Conservation (phyloP, 139 green algal species). For the Dunaliella sp. region DNA sequence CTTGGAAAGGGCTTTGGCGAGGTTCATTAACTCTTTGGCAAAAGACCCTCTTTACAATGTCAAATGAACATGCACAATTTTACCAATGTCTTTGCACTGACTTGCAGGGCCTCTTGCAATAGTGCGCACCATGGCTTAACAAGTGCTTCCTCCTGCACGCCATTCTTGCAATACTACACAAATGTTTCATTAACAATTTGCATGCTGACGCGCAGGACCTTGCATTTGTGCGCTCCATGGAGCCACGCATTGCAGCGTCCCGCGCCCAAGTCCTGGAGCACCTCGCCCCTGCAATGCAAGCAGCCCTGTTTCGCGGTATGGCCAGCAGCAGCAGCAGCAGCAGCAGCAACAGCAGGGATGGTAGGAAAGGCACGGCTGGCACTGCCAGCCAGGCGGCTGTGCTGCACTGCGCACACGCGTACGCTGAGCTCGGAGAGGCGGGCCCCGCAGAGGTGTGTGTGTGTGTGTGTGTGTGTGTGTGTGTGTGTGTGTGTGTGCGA, state of each 20-base stretch:
- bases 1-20: too few relatives aligned
- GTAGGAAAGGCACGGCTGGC: neutral
- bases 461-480: neutral
- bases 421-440: conserved; percentile 64
- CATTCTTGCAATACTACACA: too few relatives aligned
- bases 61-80: too few relatives aligned
- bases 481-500: too few relatives aligned
- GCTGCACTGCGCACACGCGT: conserved; percentile 78
- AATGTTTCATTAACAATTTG: too few relatives aligned
- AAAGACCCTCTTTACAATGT: too few relatives aligned
- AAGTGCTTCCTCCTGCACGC: too few relatives aligned
- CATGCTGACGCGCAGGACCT: conserved; percentile 51
- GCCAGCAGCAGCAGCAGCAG: neutral
- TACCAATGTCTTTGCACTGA: too few relatives aligned
- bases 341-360: neutral
- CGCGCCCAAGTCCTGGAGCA: conserved; percentile 42
- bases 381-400: conserved; percentile 16
- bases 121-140: too few relatives aligned
- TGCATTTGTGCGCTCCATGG: conserved; percentile 70
- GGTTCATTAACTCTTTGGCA: too few relatives aligned
- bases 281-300: conserved; percentile 49
- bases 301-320: conserved; percentile 38
- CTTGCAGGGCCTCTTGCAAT: too few relatives aligned
- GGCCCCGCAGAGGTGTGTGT: conserved; percentile 13
- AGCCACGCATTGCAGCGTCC: conserved; percentile 56